These are phyloP conservation scores for Lathyrus sativus DNA, from an alignment of 306 rosid species.

Conservation along the genomic window DNA sequence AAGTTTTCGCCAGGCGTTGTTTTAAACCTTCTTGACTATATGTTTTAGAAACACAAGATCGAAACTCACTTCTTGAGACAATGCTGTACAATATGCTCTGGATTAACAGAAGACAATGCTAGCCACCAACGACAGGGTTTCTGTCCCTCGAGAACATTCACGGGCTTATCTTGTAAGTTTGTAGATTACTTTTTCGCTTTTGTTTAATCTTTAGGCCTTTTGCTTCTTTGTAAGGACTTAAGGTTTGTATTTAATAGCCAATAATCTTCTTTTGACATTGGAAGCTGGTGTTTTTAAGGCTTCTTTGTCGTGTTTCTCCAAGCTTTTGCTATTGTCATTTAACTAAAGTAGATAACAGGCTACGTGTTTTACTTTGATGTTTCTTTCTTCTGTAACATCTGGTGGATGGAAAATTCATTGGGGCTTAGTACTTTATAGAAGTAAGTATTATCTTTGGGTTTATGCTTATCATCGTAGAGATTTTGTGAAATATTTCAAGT, in stretches of 20 bases:
- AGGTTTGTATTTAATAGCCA: conserved; percentile 20
- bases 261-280: conserved; percentile 17
- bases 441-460: too few species aligned
- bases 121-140: conserved; percentile 1
- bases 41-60: conserved; percentile 14
- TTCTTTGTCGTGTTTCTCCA: conserved; percentile 21
- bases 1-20: conserved; percentile 28
- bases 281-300: conserved; percentile 11
- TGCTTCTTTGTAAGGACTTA: conserved; percentile 22
- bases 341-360: conserved; percentile 24
- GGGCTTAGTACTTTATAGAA: too few species aligned
- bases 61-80: conserved; percentile 22
- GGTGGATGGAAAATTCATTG: too few species aligned
- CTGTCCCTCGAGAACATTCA: conserved; percentile 34
- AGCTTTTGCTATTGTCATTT: conserved; percentile 18
- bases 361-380: background rate
- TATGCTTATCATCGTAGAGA: too few species aligned
- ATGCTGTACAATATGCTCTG: conserved; percentile 5
- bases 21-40: conserved; percentile 9
- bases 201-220: conserved; percentile 16
- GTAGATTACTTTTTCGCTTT: conserved; percentile 19
- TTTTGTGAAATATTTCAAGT: too few species aligned
- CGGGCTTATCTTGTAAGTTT: conserved; percentile 17
- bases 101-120: background rate
- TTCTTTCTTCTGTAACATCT: too few species aligned